Base-by-base conservation (phyloP, 2,329 filamentous ascomycete genomes). In the Aspergillus quadricinctus region DNA sequence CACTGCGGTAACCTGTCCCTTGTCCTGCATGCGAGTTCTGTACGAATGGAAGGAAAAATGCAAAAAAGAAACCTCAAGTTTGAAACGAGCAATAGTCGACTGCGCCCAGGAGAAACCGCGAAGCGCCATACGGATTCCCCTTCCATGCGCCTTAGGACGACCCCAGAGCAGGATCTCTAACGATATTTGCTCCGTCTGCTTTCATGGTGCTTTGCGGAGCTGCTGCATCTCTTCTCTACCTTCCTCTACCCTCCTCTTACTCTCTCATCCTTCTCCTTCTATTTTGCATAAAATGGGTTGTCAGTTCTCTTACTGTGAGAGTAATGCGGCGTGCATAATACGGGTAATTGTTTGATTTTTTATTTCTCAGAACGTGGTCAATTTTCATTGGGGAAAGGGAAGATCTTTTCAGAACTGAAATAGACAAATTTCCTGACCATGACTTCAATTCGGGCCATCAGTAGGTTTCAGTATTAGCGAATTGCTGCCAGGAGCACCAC, bases 21-120 rank as follows among this genome's bases (percentile, higher is more conserved):
- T 50, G 59, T 57, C 55, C 28, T 52, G 54, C 43, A 55, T 49
- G 61, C 54, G 59, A 62, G 65, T 53, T 64, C 65, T 68, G 64
- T 68, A 68, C 65, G 64, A 66, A 63, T 63, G 63, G 64, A 61
- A 64, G 54, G 61, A 51, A 63, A 50, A 50, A 35, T 31, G 35
- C 10, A 40, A 52, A 41, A 51, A 52, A 43, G 35, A 52, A 19
- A 35, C n/a, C 43, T 21, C 43, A 27, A 17, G 11, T 46, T 23
- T 14, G 43, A 23, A 46, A 27, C 21, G 4, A 46, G 43, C 43
- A 21, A 25, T 46, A 46, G 5, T 14, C 23, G 43, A 46, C 21
- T 49, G 50, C 48, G 55, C 63, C 61, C 61, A 63, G 62, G 59
- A 61, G 59, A 56, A 57, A 53, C 25, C 57, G 58, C 59, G 50